Evolutionary conservation across 2,329 filamentous ascomycete genomes (phyloP).

Genomic region (Penicillium sclerotigenum): DNA sequence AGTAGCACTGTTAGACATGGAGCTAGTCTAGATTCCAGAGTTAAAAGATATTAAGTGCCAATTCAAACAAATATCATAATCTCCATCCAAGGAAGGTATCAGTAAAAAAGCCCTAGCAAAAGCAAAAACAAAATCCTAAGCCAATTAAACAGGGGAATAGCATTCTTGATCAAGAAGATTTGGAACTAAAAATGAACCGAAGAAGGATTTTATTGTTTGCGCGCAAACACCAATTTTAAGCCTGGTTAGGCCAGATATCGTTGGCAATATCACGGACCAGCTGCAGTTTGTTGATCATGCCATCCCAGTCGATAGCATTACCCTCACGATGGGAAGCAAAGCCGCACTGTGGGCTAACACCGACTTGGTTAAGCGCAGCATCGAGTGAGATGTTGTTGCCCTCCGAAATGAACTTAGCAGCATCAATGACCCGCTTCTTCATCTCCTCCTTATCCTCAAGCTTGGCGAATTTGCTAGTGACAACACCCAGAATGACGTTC

Average conservation of each 20-base stretch:
- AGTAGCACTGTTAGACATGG: too few species aligned
- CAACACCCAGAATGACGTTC: conserved; percentile 62
- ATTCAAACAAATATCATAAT: conserved; percentile 17
- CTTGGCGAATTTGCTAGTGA: conserved; percentile 61
- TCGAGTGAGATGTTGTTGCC: conserved; percentile 62
- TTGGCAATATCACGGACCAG: conserved; percentile 70
- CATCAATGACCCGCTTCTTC: conserved; percentile 57
- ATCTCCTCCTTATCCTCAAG: conserved; percentile 63
- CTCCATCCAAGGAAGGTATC: conserved; percentile 9
- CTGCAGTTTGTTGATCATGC: conserved; percentile 70
- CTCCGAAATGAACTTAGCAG: conserved; percentile 67
- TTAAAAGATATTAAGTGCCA: conserved; percentile 20
- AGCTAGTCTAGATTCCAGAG: conserved; percentile 20
- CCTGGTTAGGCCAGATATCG: conserved; percentile 64
- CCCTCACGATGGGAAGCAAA: conserved; percentile 73
- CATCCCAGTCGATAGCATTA: conserved; percentile 65
- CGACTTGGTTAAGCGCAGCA: conserved; percentile 66
- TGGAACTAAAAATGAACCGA: neutral
- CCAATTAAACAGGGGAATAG: too few species aligned
- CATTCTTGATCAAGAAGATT: conserved; percentile 1
- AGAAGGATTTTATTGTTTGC: neutral
- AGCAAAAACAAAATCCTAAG: conserved; percentile 1
- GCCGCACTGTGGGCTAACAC: conserved; percentile 68
- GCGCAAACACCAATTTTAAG: conserved; percentile 28
- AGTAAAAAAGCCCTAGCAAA: conserved; percentile 4